phyloP scores from a whole-genome alignment of 2,329 filamentous ascomycete genomes.

The Penicillium sp. region DNA sequence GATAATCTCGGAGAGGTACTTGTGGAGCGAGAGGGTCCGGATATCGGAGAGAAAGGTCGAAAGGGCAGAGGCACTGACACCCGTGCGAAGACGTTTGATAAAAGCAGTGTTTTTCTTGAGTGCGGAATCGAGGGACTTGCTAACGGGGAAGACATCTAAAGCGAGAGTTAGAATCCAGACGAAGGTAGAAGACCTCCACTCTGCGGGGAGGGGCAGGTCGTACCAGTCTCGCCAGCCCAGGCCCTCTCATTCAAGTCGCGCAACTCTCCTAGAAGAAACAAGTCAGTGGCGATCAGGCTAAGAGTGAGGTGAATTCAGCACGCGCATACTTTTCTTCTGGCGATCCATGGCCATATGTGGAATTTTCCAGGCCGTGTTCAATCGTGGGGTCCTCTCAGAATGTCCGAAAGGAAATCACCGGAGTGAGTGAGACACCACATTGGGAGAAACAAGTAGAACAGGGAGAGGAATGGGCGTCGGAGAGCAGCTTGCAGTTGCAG shows the following conservation, averaged over 20 bases:
- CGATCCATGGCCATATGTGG: constrained; percentile 42
- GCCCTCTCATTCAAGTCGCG: constrained; percentile 79
- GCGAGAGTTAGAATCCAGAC: constrained; percentile 16
- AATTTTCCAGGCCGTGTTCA: constrained; percentile 18
- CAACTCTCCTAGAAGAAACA: constrained; percentile 63
- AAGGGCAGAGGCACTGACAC: constrained; percentile 72
- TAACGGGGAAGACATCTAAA: constrained; percentile 70
- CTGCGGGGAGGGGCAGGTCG: constrained; percentile 18
- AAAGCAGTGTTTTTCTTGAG: constrained; percentile 98
- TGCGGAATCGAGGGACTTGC: constrained; percentile 79
- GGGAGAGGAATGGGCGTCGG: background rate
- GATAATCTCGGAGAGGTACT: constrained; percentile 95
- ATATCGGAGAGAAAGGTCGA: constrained; percentile 85
- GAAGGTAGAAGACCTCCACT: too few relatives aligned
- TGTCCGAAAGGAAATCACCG: constrained; percentile 32
- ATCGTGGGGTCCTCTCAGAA: constrained; percentile 33
- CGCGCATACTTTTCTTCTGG: constrained; percentile 44
- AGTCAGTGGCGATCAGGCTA: constrained; percentile 3
- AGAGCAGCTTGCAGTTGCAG: constrained; percentile 5
- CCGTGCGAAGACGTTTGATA: constrained; percentile 90
- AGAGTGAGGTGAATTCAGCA: background rate
- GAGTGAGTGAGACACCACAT: constrained; percentile 38
- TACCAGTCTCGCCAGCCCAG: constrained; percentile 86
- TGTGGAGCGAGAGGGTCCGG: constrained; percentile 81
- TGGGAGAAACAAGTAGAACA: constrained; percentile 16